Evolutionary conservation across 2,329 filamentous ascomycete genomes (phyloP), one percentile per base, ranked within the genome.

Genomic region (Sporothrix pseudoabietina): DNA sequence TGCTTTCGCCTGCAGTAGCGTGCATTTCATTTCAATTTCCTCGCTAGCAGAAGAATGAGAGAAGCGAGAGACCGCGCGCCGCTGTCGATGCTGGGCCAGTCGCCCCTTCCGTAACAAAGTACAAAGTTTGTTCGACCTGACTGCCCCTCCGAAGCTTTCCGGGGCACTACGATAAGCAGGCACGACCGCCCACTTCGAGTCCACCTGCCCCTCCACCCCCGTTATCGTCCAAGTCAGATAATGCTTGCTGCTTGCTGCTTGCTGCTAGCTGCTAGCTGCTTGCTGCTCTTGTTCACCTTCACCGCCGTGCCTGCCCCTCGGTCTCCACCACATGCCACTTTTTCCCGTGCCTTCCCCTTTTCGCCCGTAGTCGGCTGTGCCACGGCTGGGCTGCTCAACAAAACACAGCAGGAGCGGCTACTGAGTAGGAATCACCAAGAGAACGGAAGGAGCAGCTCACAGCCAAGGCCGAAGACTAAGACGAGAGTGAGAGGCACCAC

Each of bases 1-100:
- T 66, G 52, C 52, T 55, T 26, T 57, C 41, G 12, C 26, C 54
- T 71, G 69, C 69, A 71, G 69, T 71, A 71, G 69, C 69, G 69
- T 61, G 54, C 69, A 49, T 70, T 44, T 49, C 63, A 66, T 47
- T 49, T 49, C 10, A 55, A 1, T 55, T 57, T 47, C 30, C 39
- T 39, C 35, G 41, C 68, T 57, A 54, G 49, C 35, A 44, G 52
- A 55, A 44, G 6, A 44, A 35, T 35, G 35, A 35, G 35, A 35
- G 35, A 35, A 35, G 8, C 35, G 14, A 19, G 10, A 59, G 59
- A 65, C 59, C 19, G 59, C 59, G 7, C 59, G 35, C 59, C 59
- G 59, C 39, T 63, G 35, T 44, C 22, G 55, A 59, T 39, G 55
- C 32, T 49, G 14, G 44, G 14, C 44, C 44, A 49, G 44, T 19